Percentiles rank a stretch among this genome's conserved stretches.
These are phyloP conservation scores for Boletus sp. DNA, from an alignment of 768 basidiomycete species.

Conservation along the genomic window DNA sequence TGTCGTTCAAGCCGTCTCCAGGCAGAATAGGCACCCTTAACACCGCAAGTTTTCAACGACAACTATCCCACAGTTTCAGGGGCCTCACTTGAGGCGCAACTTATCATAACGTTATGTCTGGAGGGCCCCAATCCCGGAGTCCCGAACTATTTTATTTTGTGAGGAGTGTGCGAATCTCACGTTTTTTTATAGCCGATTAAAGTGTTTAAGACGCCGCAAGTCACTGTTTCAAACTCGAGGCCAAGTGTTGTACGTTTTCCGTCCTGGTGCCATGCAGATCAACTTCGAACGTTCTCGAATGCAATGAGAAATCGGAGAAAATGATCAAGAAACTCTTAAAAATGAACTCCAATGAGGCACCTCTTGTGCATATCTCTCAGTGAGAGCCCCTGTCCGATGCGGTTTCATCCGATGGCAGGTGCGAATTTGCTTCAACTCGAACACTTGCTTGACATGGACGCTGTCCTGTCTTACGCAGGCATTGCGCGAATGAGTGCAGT, in stretches of 20 bases:
- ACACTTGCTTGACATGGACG: no score
- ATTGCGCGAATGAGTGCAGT: not conserved
- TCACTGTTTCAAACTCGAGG: not conserved
- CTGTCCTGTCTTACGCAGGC: not conserved
- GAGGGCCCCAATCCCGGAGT: not conserved
- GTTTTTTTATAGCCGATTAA: not conserved
- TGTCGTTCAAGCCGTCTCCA: not conserved
- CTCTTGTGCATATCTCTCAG: slow-evolving; percentile 26
- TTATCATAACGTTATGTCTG: not conserved
- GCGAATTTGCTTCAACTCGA: not conserved
- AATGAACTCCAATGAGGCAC: slow-evolving; percentile 66
- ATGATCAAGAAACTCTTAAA: slow-evolving; percentile 90
- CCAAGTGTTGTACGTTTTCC: not conserved
- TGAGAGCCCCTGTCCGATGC: not conserved
- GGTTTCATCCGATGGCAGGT: not conserved
- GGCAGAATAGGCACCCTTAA: not conserved
- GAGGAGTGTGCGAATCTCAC: not conserved
- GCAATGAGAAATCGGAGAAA: slow-evolving; percentile 76
- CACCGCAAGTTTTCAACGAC: not conserved
- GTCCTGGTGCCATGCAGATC: not conserved
- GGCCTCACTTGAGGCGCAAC: not conserved
- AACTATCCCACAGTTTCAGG: slow-evolving; percentile 7
- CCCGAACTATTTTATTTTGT: not conserved
- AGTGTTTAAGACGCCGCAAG: not conserved
- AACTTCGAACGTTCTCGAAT: not conserved